A percentile compares a stretch with the other conserved stretches of the same genome.
These are phyloP conservation scores for Claviceps monticola DNA, from an alignment of 2,329 filamentous ascomycete species.

Conservation along the genomic window DNA sequence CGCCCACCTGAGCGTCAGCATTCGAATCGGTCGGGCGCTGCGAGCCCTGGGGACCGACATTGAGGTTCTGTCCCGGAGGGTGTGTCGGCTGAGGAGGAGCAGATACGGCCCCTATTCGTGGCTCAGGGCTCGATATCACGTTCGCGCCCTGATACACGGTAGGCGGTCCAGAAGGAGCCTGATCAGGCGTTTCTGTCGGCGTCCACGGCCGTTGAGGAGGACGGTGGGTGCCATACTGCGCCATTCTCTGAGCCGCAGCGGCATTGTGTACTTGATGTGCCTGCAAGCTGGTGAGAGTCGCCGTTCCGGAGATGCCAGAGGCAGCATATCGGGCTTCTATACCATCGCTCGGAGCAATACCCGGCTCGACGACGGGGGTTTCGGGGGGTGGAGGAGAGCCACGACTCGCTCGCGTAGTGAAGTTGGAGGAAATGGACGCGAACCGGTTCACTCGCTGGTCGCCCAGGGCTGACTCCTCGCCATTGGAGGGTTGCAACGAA, in stretches of 20 bases:
- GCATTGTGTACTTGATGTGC: conserved; percentile 52
- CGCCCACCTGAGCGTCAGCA: conserved; percentile 43
- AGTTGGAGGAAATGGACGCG: conserved; percentile 77
- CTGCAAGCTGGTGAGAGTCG: conserved; percentile 62
- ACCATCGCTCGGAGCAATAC: conserved; percentile 56
- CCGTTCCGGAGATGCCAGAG: conserved; percentile 75
- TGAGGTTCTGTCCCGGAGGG: background rate
- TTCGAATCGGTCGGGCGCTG: conserved; percentile 13
- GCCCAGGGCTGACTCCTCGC: conserved; percentile 17
- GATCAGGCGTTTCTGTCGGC: conserved; percentile 78
- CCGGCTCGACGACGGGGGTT: conserved; percentile 68
- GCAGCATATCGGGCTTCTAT: conserved; percentile 89
- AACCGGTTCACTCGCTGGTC: conserved; percentile 46
- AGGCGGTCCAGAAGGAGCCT: conserved; percentile 76
- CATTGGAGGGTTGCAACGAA: conserved; percentile 9
- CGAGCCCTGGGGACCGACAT: background rate
- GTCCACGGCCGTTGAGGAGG: conserved; percentile 62
- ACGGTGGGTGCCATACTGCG: conserved; percentile 52
- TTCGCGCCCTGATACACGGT: conserved; percentile 81
- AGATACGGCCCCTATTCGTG: conserved; percentile 25
- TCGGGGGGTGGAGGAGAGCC: conserved; percentile 92
- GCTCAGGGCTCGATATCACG: conserved; percentile 43
- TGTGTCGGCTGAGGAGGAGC: conserved; percentile 26
- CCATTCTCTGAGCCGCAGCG: conserved; percentile 66
- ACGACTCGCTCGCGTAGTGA: conserved; percentile 79